Conservation (phyloP, 495 filamentous ascomycete species). For the Podospora pseudopauciseta region DNA sequence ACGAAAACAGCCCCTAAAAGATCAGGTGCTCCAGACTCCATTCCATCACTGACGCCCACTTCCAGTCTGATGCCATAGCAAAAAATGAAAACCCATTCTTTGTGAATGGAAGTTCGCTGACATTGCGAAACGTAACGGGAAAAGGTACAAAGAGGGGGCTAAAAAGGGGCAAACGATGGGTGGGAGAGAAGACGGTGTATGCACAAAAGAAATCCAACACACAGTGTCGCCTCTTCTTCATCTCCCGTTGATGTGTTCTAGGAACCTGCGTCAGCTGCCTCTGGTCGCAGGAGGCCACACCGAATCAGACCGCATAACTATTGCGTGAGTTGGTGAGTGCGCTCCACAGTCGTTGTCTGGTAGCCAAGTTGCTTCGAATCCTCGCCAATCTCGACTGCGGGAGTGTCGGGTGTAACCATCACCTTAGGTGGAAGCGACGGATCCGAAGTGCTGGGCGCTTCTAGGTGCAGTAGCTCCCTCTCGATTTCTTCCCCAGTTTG, state of each 20-base stretch:
- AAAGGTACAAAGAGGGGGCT: background rate
- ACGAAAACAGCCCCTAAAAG: conserved; percentile 2
- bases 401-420: conserved; percentile 42
- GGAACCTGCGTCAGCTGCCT: background rate
- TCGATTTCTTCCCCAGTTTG: background rate
- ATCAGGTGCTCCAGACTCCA: conserved; percentile 19
- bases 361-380: conserved; percentile 42
- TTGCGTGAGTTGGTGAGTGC: conserved; percentile 33
- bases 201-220: conserved; percentile 3
- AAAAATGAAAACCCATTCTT: background rate
- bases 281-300: conserved; percentile 3
- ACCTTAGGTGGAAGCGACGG: conserved; percentile 28
- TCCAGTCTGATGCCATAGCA: conserved; percentile 10
- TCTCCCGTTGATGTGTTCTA: background rate
- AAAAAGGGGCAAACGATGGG: background rate
- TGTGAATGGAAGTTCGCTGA: background rate
- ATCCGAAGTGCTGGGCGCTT: background rate
- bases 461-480: background rate
- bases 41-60: conserved; percentile 4
- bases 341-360: conserved; percentile 27
- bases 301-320: conserved; percentile 20
- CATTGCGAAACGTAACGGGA: background rate
- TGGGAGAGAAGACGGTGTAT: background rate
- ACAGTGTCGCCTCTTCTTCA: background rate
- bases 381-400: conserved; percentile 24